These are phyloP conservation scores for Tetrahymena borealis DNA, from an alignment of 73 alveolate genomes.

Conservation along the genomic window DNA sequence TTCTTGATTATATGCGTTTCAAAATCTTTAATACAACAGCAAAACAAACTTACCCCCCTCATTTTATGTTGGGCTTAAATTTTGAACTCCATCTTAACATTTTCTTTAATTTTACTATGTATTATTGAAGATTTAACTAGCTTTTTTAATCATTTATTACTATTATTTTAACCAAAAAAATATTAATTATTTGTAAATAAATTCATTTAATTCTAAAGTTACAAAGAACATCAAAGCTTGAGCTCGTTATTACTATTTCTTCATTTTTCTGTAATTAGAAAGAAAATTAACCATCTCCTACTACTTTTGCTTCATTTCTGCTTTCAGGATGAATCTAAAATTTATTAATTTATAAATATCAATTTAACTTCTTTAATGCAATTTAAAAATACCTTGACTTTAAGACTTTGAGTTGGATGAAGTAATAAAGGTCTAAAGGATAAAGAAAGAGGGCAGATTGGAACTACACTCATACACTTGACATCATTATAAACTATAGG, in stretches of 20 bases:
- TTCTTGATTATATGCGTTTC: too few species aligned
- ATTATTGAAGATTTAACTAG: not conserved
- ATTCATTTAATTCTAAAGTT: not conserved
- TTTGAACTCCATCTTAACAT: not conserved
- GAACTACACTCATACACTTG: constrained; percentile 70
- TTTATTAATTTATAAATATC: not conserved
- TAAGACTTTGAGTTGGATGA: constrained; percentile 70
- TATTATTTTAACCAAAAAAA: not conserved
- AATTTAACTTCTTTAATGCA: not conserved
- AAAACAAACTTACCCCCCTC: too few species aligned
- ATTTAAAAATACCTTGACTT: constrained; percentile 44
- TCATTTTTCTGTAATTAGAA: not conserved
- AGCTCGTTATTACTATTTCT: not conserved
- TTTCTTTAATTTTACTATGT: not conserved
- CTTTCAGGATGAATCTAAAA: not conserved
- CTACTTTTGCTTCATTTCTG: not conserved
- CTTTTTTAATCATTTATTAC: not conserved
- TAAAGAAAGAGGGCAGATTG: constrained; percentile 95
- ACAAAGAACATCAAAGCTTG: not conserved
- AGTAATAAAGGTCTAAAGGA: constrained; percentile 98
- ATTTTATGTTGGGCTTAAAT: not conserved
- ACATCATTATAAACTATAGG: constrained; percentile 84
- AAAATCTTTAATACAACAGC: too few species aligned
- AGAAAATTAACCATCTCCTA: not conserved
- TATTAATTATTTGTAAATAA: not conserved